Evolutionary conservation across 306 rosid genomes (phyloP).

Genomic region (Cicer bijugum): DNA sequence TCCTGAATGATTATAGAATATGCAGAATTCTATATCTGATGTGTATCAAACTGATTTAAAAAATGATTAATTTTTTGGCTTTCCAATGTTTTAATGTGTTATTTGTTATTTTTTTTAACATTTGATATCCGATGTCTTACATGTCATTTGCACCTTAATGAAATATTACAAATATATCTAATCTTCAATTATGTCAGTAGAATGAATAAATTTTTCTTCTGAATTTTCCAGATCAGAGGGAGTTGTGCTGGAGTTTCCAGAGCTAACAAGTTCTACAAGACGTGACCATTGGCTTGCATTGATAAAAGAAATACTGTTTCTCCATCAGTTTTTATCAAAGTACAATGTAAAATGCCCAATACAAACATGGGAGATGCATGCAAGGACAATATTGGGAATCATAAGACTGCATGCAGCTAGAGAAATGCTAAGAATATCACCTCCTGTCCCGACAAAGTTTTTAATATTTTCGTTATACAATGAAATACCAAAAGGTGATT

Average conservation of each 20-base stretch:
- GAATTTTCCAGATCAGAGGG: conserved; percentile 53
- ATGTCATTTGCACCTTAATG: background rate
- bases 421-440: conserved; percentile 85
- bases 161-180: conserved; percentile 9
- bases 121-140: no score
- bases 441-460: conserved; percentile 86
- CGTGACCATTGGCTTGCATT: conserved; percentile 95
- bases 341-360: conserved; percentile 52
- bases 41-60: background rate
- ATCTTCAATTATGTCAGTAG: background rate
- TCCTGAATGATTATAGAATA: no score
- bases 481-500: conserved; percentile 89
- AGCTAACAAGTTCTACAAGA: conserved; percentile 88
- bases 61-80: conserved; percentile 10
- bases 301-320: conserved; percentile 68
- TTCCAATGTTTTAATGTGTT: background rate
- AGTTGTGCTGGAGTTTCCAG: conserved; percentile 78
- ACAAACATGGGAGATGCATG: conserved; percentile 86
- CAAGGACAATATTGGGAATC: conserved; percentile 81
- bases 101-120: background rate
- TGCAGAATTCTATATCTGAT: background rate
- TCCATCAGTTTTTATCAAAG: conserved; percentile 69
- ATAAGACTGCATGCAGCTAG: conserved; percentile 91
- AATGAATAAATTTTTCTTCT: conserved; percentile 6
- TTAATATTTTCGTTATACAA: conserved; percentile 78